A percentile compares a stretch with the other conserved stretches of the same genome.
phyloP scores from a whole-genome alignment of 208 protist species.

The Leishmania gerbilli region DNA sequence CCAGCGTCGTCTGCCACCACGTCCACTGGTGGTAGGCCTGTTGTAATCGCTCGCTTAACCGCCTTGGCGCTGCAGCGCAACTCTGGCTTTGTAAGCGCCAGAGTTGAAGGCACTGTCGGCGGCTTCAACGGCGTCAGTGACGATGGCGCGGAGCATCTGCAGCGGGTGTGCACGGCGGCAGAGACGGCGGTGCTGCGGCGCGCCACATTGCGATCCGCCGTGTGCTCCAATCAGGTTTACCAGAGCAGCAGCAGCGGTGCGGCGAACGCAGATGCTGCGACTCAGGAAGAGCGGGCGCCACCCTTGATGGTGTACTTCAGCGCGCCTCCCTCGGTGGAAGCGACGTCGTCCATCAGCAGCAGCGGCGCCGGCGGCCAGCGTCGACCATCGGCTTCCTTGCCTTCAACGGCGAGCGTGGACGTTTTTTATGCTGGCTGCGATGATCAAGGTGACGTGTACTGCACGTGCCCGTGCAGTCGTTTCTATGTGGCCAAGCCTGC shows the following conservation, averaged over 20 bases:
- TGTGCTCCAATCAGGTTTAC: not conserved
- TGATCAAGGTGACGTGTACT: conserved; percentile 22
- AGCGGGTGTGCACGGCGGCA: conserved; percentile 26
- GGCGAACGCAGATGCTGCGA: not conserved
- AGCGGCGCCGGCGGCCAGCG: not conserved
- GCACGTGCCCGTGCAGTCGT: conserved; percentile 29
- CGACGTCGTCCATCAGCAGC: not conserved
- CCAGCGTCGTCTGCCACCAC: not conserved
- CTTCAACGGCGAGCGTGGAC: not conserved
- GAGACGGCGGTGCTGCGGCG: conserved; percentile 25
- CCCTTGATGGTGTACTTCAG: conserved; percentile 34
- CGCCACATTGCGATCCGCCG: conserved; percentile 19
- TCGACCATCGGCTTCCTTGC: not conserved
- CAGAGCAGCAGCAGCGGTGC: not conserved
- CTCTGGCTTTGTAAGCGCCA: conserved; percentile 23
- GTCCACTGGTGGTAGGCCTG: conserved; percentile 9
- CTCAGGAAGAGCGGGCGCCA: not conserved
- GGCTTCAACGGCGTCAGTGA: not conserved
- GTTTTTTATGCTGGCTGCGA: conserved; percentile 35
- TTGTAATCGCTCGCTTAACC: conserved; percentile 14
- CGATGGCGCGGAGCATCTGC: conserved; percentile 10
- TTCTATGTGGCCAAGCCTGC: conserved; percentile 12
- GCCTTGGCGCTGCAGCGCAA: conserved; percentile 55
- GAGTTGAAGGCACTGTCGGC: conserved; percentile 20
- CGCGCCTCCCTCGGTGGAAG: not conserved